Evolutionary conservation across 805 yeast genomes (phyloP).

Genomic region (Candida coquimbonensis): DNA sequence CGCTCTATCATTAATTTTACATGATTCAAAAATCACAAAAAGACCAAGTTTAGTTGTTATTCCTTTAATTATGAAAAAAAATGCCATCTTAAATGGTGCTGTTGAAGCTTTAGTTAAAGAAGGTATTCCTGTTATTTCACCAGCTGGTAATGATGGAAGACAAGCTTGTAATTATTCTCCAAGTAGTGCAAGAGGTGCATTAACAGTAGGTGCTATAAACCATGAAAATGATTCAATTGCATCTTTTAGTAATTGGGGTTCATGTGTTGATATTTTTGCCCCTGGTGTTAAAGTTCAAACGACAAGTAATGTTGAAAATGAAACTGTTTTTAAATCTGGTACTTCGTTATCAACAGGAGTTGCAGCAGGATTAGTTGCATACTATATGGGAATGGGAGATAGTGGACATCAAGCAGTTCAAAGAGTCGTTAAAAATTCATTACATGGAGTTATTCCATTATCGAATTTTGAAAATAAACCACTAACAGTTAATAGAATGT

Average conservation of each 20-base stretch:
- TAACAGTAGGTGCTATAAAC: slow-evolving; percentile 86
- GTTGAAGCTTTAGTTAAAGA: slow-evolving; percentile 33
- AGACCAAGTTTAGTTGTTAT: slow-evolving; percentile 34
- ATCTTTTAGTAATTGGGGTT: slow-evolving; percentile 37
- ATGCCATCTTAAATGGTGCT: slow-evolving; percentile 37
- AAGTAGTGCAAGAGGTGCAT: slow-evolving; percentile 44
- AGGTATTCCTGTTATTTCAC: slow-evolving; percentile 39
- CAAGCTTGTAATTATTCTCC: slow-evolving; percentile 43
- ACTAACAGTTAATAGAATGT: slow-evolving; percentile 55
- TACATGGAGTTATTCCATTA: slow-evolving; percentile 41
- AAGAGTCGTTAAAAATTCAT: slow-evolving; percentile 37
- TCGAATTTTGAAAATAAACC: slow-evolving; percentile 39
- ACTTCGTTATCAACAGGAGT: slow-evolving; percentile 45
- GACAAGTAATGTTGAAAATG: slow-evolving; percentile 26
- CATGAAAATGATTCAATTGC: slow-evolving; percentile 55
- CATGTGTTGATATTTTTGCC: slow-evolving; percentile 46
- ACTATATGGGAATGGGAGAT: slow-evolving; percentile 36
- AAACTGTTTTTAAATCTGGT: slow-evolving; percentile 33
- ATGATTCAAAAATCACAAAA: slow-evolving; percentile 23
- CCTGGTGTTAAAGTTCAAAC: slow-evolving; percentile 43
- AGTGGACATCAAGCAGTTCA: slow-evolving; percentile 28
- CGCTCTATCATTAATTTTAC: slow-evolving; percentile 25
- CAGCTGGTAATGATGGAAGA: slow-evolving; percentile 43
- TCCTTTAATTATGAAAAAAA: slow-evolving; percentile 31
- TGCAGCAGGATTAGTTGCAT: slow-evolving; percentile 39